Evolutionary conservation across 352 stramenopile species (phyloP).

Genomic region (Discostella stelligera): DNA sequence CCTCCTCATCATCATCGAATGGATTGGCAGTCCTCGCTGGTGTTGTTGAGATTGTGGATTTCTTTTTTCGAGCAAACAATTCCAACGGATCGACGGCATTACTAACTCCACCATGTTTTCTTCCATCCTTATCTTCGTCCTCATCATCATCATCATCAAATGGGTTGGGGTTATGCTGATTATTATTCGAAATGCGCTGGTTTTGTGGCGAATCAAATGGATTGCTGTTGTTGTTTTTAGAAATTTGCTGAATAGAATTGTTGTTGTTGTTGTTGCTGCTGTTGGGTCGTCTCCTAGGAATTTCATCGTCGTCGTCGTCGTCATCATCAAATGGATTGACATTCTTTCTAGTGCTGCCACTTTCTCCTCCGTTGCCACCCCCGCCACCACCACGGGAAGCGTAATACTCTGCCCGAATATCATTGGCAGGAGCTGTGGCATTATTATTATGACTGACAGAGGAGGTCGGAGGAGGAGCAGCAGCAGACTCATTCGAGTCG

Average conservation of each 20-base stretch:
- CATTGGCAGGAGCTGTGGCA: background rate
- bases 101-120: background rate
- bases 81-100: background rate
- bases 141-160: conserved; percentile 25
- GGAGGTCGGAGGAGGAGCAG: too few relatives aligned
- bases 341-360: background rate
- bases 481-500: too few relatives aligned
- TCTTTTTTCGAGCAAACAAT: conserved; percentile 6
- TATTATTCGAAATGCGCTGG: too few relatives aligned
- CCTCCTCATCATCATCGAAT: conserved; percentile 17
- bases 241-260: too few relatives aligned
- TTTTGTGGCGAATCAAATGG: too few relatives aligned
- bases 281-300: too few relatives aligned
- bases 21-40: conserved; percentile 9
- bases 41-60: background rate
- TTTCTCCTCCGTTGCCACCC: background rate
- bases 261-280: too few relatives aligned
- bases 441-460: background rate
- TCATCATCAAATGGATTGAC: conserved; percentile 33
- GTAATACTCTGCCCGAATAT: conserved; percentile 24
- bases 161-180: conserved; percentile 19
- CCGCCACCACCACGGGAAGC: background rate
- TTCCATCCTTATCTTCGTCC: background rate
- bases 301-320: conserved; percentile 9
- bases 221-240: too few relatives aligned